Base-by-base conservation (phyloP, 257 asterid genomes). In the Plantago ovata region DNA sequence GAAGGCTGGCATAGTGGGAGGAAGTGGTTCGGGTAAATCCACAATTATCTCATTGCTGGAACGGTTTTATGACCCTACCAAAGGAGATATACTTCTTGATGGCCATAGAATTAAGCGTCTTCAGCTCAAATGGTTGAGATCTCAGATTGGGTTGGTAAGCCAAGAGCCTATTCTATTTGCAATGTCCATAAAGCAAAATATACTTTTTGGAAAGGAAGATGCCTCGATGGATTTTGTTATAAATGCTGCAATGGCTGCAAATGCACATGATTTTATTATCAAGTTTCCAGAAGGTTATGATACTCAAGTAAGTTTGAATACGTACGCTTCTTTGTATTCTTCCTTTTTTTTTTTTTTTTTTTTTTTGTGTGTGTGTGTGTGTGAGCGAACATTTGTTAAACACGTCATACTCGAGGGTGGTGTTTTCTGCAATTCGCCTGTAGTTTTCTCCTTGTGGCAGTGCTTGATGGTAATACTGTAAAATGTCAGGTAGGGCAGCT, bases 151-250 rank as follows among this genome's bases (percentile, higher is more conserved):
- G 43, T 46, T 81, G 49, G 89, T 81, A 13, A 78, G 70, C 42
- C 89, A 81, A 67, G 81, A 78, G 40, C 85, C 81, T 0, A 69
- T 76, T 48, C 76, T 81, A 11, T 78, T 81, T 47, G 89, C 84
- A 10, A 81, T 72, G 14, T 72, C 84, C 15, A 70, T 81, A 38
- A 74, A 68, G 65, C 72, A 81, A 15, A 78, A 78, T 13, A 68
- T 81, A 18, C 52, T 76, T 56, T 76, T 75, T 10, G 85, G 83
- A 21, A 76, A 74, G 52, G 81, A 72, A 4, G 79, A 69, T 23
- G 85, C 79, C 36, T 19, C 82, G 54, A 51, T 68, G 22, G 84
- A 73, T 23, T 70, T 62, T 38, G 65, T 75, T 18, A 59, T 70
- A 39, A 45, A 13, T 12, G 84, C 82, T 6, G 72, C 80, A 23